Base-by-base conservation (phyloP, 768 basidiomycete species). In the Suillus fuscotomentosus region DNA sequence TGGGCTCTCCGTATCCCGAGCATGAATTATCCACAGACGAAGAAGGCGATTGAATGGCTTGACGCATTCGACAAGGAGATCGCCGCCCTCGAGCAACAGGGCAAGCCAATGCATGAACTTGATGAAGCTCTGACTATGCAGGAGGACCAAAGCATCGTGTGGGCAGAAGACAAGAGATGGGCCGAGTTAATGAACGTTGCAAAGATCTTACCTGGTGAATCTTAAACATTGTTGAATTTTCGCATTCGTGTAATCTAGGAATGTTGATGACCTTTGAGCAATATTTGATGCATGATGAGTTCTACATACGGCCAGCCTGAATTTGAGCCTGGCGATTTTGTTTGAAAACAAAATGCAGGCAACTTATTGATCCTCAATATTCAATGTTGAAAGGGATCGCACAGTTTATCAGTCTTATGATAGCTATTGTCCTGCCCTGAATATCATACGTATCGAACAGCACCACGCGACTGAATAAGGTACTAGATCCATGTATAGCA, bases 1-100 rank as follows among this genome's bases (percentile, higher is more conserved):
- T 92, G 90, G 86, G 81, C 87, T 2, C 76, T 91, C 17, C 81
- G 86, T 6, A 65, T 80, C 1, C 83, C 87, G 5, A 71, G 69
- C n/a, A 72, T 93, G 63, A 75, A 78, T 4, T 64, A 75, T 0
- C 68, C 80, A 5, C 84, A 92, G 67, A 72, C 78, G 9, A 70
- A 72, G 0, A 70, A 85, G 15, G 87, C 89, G 0, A 78, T 81
- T 45, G 75, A 69, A 3, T 93, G 89, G 88, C 71, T 91, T 17
- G 73, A 82, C 48, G 77, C 76, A 8, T 74, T 92, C 39, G 76
- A 79, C 20, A 70, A 77, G 6, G 86, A 86, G 66, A 66, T 82
- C 5, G 70, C 76, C 47, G 71, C 73, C 8, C 68, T 86, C 2
- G 81, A 85, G 66, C 71, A 68, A 7, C 74, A 73, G 3, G 72